Evolutionary conservation across 495 filamentous ascomycete species (phyloP), one percentile per base, ranked within the genome.

Genomic region (Filosporella fistucella): DNA sequence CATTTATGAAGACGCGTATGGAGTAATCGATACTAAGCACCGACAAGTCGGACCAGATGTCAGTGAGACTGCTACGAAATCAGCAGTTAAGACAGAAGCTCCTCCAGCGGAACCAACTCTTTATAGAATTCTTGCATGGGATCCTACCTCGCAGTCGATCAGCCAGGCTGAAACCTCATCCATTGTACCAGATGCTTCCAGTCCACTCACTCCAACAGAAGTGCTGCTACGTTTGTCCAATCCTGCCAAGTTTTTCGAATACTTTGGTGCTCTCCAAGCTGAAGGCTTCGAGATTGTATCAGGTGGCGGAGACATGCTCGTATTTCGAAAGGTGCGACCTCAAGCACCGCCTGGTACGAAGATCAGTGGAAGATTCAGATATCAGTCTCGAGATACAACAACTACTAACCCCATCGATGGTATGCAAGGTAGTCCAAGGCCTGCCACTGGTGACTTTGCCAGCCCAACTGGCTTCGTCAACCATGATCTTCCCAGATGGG

Each of bases 91-190:
- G 4, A 22, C 14, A 8, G 23, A 1, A 22, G 29, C 21, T 14
- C 4, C 7, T 20, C 14, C 22, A 36, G 30, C 20, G 13, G 49
- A 67, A 18, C 68, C 72, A 16, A 70, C 70, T 1, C 37, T 75
- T 3, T 91, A 88, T 67, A 87, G 81, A 47, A 74, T 93, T 28
- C 69, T 93, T 10, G 85, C 80, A 12, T 89, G 85, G 57, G 84
- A 93, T 55, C 68, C 80, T 12, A 70, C 69, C n/a, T 81, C 71
- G 45, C 71, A 82, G 21, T 63, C 70, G 38, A 64, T 91, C 23
- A 74, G 71, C 12, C 69, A 69, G 13, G 78, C 82, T 7, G 79
- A 85, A 54, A 83, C 82, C 6, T 79, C 76, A 7, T 82, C 81
- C 0, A 69, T 74, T 42, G 71, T 78, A 13, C 56, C 65, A 6